phyloP scores from a whole-genome alignment of 2,329 filamentous ascomycete species.

The Fusarium nygamai region DNA sequence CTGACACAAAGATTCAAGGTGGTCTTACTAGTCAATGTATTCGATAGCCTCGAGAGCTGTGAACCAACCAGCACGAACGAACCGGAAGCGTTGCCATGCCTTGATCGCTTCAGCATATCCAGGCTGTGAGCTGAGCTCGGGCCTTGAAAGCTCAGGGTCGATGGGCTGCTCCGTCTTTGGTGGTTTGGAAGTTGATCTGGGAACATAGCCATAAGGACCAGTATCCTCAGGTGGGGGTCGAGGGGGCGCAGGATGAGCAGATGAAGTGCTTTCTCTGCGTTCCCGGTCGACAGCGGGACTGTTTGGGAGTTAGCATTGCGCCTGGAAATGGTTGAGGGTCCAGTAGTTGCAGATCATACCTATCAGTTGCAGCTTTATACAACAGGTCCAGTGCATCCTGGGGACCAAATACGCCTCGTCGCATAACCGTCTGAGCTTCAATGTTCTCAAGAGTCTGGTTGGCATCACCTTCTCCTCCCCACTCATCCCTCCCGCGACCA shows the following conservation, averaged over 20 bases:
- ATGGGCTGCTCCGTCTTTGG: slow-evolving; percentile 51
- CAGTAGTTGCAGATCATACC: slow-evolving; percentile 50
- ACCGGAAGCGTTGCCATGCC: slow-evolving; percentile 92
- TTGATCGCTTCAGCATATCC: slow-evolving; percentile 77
- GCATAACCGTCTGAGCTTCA: slow-evolving; percentile 72
- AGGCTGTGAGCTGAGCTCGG: slow-evolving; percentile 58
- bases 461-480: slow-evolving; percentile 60
- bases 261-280: slow-evolving; percentile 35
- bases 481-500: slow-evolving; percentile 46
- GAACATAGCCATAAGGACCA: slow-evolving; percentile 33
- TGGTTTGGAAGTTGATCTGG: slow-evolving; percentile 22
- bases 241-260: slow-evolving; percentile 23
- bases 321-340: neutral
- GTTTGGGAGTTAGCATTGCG: slow-evolving; percentile 11
- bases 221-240: slow-evolving; percentile 29
- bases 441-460: slow-evolving; percentile 72
- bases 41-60: slow-evolving; percentile 91
- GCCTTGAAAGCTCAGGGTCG: slow-evolving; percentile 58
- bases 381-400: slow-evolving; percentile 93
- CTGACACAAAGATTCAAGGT: neutral
- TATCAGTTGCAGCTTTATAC: slow-evolving; percentile 83
- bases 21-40: slow-evolving; percentile 86
- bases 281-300: slow-evolving; percentile 41
- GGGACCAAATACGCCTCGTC: slow-evolving; percentile 82
- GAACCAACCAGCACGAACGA: slow-evolving; percentile 97